Evolutionary conservation across 768 basidiomycete species (phyloP).

Genomic region (Galerina sulciceps): DNA sequence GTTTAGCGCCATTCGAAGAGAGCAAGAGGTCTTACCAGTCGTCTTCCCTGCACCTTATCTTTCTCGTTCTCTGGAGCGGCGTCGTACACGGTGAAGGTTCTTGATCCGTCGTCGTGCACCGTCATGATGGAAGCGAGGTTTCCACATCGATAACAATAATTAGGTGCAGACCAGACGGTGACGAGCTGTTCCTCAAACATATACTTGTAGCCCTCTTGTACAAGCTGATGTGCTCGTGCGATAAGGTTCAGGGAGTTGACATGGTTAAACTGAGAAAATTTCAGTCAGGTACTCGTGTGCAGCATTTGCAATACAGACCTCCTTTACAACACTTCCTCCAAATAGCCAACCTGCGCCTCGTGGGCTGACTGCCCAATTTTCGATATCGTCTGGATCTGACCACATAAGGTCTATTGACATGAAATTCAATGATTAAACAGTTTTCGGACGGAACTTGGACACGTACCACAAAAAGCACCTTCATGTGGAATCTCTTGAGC

Average conservation of each 20-base stretch:
- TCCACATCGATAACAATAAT: conserved; percentile 69
- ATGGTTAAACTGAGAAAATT: conserved; percentile 76
- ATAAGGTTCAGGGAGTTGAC: conserved; percentile 87
- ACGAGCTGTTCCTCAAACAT: conserved; percentile 95
- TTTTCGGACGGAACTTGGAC: background rate
- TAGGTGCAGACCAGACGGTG: conserved; percentile 92
- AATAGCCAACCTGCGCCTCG: conserved; percentile 97
- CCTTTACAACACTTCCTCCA: conserved; percentile 82
- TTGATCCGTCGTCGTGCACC: conserved; percentile 67
- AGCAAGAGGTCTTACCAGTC: conserved; percentile 50
- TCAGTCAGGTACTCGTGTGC: background rate
- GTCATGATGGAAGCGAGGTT: conserved; percentile 93
- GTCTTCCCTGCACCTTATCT: conserved; percentile 77
- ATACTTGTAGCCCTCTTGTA: conserved; percentile 94
- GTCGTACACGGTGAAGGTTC: conserved; percentile 81
- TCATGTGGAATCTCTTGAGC: conserved; percentile 99
- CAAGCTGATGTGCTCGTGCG: conserved; percentile 95
- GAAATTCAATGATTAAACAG: background rate
- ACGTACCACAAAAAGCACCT: conserved; percentile 91
- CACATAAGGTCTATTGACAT: conserved; percentile 87
- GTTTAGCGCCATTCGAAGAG: too few species aligned
- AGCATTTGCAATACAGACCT: conserved; percentile 49
- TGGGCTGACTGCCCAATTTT: conserved; percentile 96
- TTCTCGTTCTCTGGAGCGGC: conserved; percentile 90
- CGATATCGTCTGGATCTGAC: conserved; percentile 95